Evolutionary conservation across 495 filamentous ascomycete genomes (phyloP).

Genomic region (Neurospora sp.): DNA sequence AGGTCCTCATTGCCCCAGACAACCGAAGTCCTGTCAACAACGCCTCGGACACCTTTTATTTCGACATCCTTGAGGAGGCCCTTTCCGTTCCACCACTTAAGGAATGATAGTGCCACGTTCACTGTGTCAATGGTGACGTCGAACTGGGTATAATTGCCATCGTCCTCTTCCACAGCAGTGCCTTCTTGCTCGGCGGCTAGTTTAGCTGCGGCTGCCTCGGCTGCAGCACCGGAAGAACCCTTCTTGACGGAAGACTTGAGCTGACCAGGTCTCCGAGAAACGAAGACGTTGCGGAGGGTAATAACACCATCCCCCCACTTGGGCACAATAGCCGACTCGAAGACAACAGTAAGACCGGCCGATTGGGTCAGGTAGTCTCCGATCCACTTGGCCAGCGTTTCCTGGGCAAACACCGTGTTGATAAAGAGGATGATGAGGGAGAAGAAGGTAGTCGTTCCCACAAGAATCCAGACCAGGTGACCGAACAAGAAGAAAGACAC

Average conservation of each 20-base stretch:
- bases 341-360: conserved; percentile 90
- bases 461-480: conserved; percentile 85
- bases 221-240: conserved; percentile 76
- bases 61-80: conserved; percentile 86
- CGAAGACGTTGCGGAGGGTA: conserved; percentile 92
- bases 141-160: conserved; percentile 96
- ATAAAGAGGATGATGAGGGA: conserved; percentile 79
- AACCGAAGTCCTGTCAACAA: conserved; percentile 80
- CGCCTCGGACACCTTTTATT: conserved; percentile 91
- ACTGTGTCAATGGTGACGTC: conserved; percentile 91
- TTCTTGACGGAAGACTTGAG: conserved; percentile 72
- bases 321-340: conserved; percentile 95
- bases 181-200: conserved; percentile 29
- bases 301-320: conserved; percentile 92
- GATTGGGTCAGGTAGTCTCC: conserved; percentile 94
- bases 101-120: conserved; percentile 93
- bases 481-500: conserved; percentile 92
- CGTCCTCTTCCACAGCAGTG: conserved; percentile 53
- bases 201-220: conserved; percentile 73
- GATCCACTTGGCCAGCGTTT: conserved; percentile 86
- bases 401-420: conserved; percentile 95
- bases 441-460: conserved; percentile 96
- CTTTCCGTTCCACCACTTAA: conserved; percentile 96
- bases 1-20: conserved; percentile 56
- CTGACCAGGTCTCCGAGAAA: conserved; percentile 83